These are phyloP conservation scores for Hymenoscyphus occultus DNA, from an alignment of 2,329 filamentous ascomycete genomes.

Conservation along the genomic window DNA sequence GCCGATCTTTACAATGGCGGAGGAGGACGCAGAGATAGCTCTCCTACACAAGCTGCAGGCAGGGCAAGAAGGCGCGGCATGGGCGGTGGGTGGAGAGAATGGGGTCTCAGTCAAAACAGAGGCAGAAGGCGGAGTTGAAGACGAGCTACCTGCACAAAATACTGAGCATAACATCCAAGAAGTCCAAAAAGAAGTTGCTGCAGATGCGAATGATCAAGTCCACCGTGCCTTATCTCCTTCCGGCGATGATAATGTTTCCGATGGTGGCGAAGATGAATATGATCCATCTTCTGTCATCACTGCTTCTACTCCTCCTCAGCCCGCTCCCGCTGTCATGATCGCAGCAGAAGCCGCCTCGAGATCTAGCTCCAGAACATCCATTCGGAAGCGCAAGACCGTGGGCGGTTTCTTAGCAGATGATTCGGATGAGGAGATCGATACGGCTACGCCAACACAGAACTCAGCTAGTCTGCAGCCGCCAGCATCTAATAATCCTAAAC, in stretches of 20 bases:
- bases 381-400: conserved; percentile 35
- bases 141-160: conserved; percentile 35
- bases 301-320: conserved; percentile 21
- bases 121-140: conserved; percentile 16
- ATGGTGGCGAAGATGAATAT: conserved; percentile 33
- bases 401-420: conserved; percentile 39
- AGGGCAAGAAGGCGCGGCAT: conserved; percentile 34
- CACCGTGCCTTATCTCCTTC: conserved; percentile 38
- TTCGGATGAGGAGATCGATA: conserved; percentile 37
- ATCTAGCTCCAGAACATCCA: conserved; percentile 35
- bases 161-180: conserved; percentile 38
- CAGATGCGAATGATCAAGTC: conserved; percentile 40
- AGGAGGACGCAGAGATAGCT: conserved; percentile 39
- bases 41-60: conserved; percentile 38
- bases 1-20: conserved; percentile 31
- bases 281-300: conserved; percentile 34
- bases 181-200: conserved; percentile 37
- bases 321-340: conserved; percentile 27
- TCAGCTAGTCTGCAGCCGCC: conserved; percentile 28
- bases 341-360: conserved; percentile 32
- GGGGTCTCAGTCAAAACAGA: conserved; percentile 19
- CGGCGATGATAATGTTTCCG: conserved; percentile 32
- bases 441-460: conserved; percentile 26
- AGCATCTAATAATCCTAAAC: conserved; percentile 30
- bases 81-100: conserved; percentile 32